phyloP scores from a whole-genome alignment of 1,284 basidiomycete genomes.

The Tausonia pullulans region DNA sequence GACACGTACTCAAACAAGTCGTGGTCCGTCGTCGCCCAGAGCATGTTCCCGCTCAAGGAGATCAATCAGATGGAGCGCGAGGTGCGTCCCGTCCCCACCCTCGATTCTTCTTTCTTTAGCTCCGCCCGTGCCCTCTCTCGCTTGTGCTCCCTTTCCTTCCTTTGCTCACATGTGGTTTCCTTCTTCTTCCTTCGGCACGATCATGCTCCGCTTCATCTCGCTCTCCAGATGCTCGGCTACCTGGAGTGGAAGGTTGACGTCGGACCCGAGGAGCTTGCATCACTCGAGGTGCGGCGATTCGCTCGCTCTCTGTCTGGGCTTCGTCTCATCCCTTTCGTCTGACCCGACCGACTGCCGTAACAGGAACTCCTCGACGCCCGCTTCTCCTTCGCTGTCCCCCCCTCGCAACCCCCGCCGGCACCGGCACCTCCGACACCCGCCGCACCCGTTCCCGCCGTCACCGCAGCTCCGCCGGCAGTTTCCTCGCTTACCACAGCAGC shows the following conservation, averaged over 20 bases:
- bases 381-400: not conserved
- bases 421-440: not conserved
- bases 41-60: constrained; percentile 78
- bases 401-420: not conserved
- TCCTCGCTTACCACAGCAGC: not conserved
- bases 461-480: not conserved
- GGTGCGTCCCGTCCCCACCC: not conserved
- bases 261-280: constrained; percentile 29
- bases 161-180: constrained; percentile 10
- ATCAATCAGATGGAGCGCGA: constrained; percentile 81
- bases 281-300: constrained; percentile 4
- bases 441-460: not conserved
- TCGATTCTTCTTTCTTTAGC: not conserved
- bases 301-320: not conserved
- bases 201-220: not conserved
- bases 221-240: constrained; percentile 77
- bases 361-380: not conserved
- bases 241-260: constrained; percentile 83
- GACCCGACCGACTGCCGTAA: not conserved
- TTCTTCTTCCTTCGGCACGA: not conserved
- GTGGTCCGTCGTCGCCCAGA: constrained; percentile 86
- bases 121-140: constrained; percentile 18
- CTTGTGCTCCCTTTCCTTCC: constrained; percentile 21
- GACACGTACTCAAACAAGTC: constrained; percentile 95
- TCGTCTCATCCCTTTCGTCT: not conserved